Conservation (phyloP, 345 rosid species). For the Kernera saxatilis region DNA sequence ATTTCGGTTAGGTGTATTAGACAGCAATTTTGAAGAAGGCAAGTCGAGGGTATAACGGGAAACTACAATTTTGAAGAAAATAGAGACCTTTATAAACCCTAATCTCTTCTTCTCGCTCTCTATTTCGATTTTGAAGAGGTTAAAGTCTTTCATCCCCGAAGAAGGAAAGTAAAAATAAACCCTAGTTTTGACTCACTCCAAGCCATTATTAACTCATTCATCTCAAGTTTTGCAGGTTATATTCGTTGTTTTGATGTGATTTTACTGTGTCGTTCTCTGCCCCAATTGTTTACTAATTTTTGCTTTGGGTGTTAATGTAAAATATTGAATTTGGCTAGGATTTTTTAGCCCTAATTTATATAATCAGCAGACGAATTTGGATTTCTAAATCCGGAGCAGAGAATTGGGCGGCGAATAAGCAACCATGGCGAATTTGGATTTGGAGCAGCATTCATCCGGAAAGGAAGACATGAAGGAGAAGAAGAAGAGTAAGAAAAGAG, state of each 20-base stretch:
- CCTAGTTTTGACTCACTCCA: not conserved
- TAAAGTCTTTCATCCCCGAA: not conserved
- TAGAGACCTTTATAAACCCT: too few relatives aligned
- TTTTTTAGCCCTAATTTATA: not conserved
- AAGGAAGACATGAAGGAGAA: slow-evolving; percentile 1
- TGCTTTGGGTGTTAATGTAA: not conserved
- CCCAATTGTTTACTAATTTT: not conserved
- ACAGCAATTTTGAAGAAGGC: too few relatives aligned
- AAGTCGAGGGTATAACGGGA: too few relatives aligned
- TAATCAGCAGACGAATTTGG: not conserved
- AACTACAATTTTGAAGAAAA: too few relatives aligned
- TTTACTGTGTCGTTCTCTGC: not conserved
- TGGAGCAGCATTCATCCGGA: slow-evolving; percentile 20
- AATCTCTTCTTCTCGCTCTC: not conserved
- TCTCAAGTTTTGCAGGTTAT: not conserved
- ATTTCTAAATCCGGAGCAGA: not conserved
- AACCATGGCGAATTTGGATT: slow-evolving; percentile 19
- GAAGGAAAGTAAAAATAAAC: too few relatives aligned
- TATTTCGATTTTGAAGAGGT: not conserved
- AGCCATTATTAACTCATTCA: not conserved
- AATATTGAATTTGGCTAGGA: not conserved
- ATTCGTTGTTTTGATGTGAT: not conserved
- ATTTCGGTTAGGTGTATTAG: too few relatives aligned
- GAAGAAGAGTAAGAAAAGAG: slow-evolving; percentile 19
- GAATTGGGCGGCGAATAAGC: not conserved